These are phyloP conservation scores for Phytophthora citrophthora DNA, from an alignment of 352 stramenopile genomes.

Conservation along the genomic window DNA sequence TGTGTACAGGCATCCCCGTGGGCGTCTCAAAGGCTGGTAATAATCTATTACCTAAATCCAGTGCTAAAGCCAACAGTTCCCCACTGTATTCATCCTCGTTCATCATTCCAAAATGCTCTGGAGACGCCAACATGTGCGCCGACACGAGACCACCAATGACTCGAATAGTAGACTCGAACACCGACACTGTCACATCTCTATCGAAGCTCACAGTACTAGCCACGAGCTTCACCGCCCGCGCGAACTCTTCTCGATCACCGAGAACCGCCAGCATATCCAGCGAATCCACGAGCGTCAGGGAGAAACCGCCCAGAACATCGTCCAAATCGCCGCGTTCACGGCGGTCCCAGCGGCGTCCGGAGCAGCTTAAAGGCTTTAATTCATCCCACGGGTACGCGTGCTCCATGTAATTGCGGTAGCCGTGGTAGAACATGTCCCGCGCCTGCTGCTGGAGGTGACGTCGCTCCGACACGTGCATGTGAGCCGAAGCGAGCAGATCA, in stretches of 20 bases:
- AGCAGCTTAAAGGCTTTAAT: conserved; percentile 84
- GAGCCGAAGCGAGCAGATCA: conserved; percentile 19
- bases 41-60: conserved; percentile 95
- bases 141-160: conserved; percentile 92
- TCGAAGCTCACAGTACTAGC: conserved; percentile 77
- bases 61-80: conserved; percentile 93
- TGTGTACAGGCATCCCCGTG: conserved; percentile 96
- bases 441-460: conserved; percentile 75
- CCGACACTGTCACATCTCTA: conserved; percentile 89
- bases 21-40: conserved; percentile 96
- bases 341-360: conserved; percentile 77
- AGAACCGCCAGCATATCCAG: conserved; percentile 91
- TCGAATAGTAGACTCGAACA: conserved; percentile 95
- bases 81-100: conserved; percentile 87
- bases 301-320: conserved; percentile 83
- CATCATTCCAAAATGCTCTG: conserved; percentile 60
- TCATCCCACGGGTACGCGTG: conserved; percentile 90
- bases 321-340: conserved; percentile 87
- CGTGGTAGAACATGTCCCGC: conserved; percentile 91
- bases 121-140: conserved; percentile 87
- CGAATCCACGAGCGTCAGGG: conserved; percentile 88
- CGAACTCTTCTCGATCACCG: conserved; percentile 83
- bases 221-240: conserved; percentile 68
- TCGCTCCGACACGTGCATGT: conserved; percentile 78
- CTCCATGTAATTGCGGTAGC: conserved; percentile 87